phyloP scores from a whole-genome alignment of 805 yeast genomes.

The Barnettozyma sucrosica region DNA sequence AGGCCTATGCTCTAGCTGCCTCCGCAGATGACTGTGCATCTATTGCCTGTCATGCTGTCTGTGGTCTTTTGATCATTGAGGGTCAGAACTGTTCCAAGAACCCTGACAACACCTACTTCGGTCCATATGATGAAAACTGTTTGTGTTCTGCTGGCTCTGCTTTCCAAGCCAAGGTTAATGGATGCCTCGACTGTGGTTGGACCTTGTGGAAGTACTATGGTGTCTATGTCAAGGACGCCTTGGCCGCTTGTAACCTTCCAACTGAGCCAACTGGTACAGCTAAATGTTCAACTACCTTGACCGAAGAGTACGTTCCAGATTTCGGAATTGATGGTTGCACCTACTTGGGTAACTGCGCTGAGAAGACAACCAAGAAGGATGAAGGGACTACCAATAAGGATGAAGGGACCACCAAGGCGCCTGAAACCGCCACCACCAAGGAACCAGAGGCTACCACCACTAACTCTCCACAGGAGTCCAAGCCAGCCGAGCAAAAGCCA shows the following conservation, averaged over 20 bases:
- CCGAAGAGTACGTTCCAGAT: conserved; percentile 15
- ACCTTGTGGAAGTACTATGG: conserved; percentile 32
- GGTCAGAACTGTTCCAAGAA: conserved; percentile 29
- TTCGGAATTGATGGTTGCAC: conserved; percentile 25
- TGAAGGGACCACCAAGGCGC: conserved; percentile 3
- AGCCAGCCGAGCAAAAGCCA: conserved; percentile 4
- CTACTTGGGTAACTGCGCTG: conserved; percentile 30
- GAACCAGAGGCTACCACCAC: conserved; percentile 10
- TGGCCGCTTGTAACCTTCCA: conserved; percentile 24
- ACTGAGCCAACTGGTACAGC: conserved; percentile 26
- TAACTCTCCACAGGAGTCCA: conserved; percentile 7
- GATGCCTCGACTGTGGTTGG: conserved; percentile 35
- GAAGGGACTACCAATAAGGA: conserved; percentile 1
- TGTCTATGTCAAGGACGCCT: conserved; percentile 24
- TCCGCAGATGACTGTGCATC: conserved; percentile 25
- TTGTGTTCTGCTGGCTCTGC: conserved; percentile 19
- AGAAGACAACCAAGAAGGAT: neutral
- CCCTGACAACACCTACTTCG: conserved; percentile 19
- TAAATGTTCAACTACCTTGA: conserved; percentile 20
- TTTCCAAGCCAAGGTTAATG: conserved; percentile 20
- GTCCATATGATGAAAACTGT: conserved; percentile 22
- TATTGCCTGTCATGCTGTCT: conserved; percentile 29
- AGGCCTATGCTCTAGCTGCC: conserved; percentile 19
- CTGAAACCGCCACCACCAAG: conserved; percentile 4
- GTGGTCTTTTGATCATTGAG: conserved; percentile 31